Conservation (phyloP, 169 alveolate species). For the Eimeria maxima region DNA sequence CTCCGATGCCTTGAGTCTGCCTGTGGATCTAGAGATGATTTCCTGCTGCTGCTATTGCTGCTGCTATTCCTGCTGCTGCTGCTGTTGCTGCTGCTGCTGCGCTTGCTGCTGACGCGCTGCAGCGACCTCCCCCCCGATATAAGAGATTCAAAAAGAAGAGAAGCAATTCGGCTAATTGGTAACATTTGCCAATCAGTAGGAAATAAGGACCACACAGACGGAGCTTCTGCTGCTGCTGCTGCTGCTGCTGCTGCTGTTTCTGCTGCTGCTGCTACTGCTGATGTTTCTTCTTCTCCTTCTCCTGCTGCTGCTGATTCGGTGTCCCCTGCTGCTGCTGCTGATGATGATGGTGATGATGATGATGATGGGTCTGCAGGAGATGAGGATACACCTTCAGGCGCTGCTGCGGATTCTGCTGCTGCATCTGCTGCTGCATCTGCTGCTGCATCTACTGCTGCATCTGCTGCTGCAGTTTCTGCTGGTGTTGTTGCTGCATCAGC, state of each 20-base stretch:
- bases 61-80: slow-evolving; percentile 83
- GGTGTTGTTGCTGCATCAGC: too few species aligned
- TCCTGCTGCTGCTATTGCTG: slow-evolving; percentile 56
- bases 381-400: too few species aligned
- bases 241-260: slow-evolving; percentile 52
- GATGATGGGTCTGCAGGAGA: too few species aligned
- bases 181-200: slow-evolving; percentile 2
- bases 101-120: background rate
- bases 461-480: slow-evolving; percentile 25
- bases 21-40: background rate
- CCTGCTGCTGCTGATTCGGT: background rate
- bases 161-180: slow-evolving; percentile 15
- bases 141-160: slow-evolving; percentile 7
- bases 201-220: background rate
- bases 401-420: background rate
- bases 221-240: slow-evolving; percentile 35
- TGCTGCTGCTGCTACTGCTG: slow-evolving; percentile 34
- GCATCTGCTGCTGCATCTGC: background rate
- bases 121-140: slow-evolving; percentile 1
- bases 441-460: background rate
- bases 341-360: too few species aligned
- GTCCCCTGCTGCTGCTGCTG: background rate
- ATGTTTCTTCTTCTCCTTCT: background rate
- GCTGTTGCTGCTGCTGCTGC: slow-evolving; percentile 70
- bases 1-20: background rate